Evolutionary conservation across 1,284 basidiomycete species (phyloP), one percentile per base, ranked within the genome.

Genomic region (Trametes hirsuta): DNA sequence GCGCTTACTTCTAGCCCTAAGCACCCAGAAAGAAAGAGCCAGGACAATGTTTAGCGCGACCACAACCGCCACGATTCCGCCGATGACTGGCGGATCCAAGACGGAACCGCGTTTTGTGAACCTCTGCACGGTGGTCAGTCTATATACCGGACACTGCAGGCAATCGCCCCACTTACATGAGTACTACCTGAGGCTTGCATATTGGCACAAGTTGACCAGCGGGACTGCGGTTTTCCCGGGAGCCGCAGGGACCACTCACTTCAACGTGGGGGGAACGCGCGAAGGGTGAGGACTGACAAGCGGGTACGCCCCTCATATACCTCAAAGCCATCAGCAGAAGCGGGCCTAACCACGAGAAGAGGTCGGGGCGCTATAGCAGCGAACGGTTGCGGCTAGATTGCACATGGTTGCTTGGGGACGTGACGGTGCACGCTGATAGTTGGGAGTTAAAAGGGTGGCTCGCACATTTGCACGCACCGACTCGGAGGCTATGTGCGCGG

Each of bases 21-120:
- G 30, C 21, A 65, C 18, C 21, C 58, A 68, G 65, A 65, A 70
- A n/a, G 61, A 52, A 6, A 65, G 41, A 18, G 64, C 55, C 41
- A 71, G 53, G 41, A 61, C 41, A 30, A 69, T n/a, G 62, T 68
- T 72, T 35, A 72, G 53, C 12, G 51, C 61, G n/a, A 64, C 59
- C 6, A 65, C 63, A 9, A 64, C 62, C 41, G 64, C 66, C 39
- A 67, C 58, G 39, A 69, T 66, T 12, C 66, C 69, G 24, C 62
- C 64, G 45, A 70, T 64, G 34, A 70, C 47, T 14, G 65, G 55
- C 10, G 60, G 59, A 8, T 60, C 58, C 44, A 61, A 55, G 8
- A 34, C 36, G 22, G 58, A n/a, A 56, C 60, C 47, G 24, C 67
- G 62, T 55, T 66, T 69, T 22, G 58, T 51, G 49, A 61, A 53